Evolutionary conservation across 2,329 filamentous ascomycete species (phyloP).

Genomic region (Fusarium albidum): DNA sequence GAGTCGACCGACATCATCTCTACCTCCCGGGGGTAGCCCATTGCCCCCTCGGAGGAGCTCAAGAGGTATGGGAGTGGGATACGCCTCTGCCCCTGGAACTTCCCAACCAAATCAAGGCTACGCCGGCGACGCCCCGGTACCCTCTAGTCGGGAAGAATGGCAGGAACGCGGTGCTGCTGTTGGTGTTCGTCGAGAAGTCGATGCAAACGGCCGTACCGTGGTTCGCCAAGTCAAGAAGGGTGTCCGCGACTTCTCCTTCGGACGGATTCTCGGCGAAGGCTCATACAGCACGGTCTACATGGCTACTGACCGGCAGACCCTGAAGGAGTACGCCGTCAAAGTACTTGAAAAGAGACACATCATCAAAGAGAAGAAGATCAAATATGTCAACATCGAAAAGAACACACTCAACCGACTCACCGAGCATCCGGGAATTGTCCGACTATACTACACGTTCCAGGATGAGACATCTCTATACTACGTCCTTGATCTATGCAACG

Average conservation of each 20-base stretch:
- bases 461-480: conserved; percentile 97
- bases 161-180: conserved; percentile 94
- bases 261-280: conserved; percentile 88
- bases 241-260: conserved; percentile 96
- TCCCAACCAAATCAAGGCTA: conserved; percentile 40
- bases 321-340: conserved; percentile 98
- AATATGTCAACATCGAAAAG: conserved; percentile 99
- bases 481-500: conserved; percentile 90
- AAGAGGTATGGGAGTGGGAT: conserved; percentile 70
- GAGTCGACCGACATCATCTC: conserved; percentile 58
- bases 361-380: conserved; percentile 99
- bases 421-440: conserved; percentile 94
- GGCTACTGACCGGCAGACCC: conserved; percentile 89
- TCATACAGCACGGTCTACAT: conserved; percentile 97
- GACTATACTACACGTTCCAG: conserved; percentile 98
- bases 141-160: conserved; percentile 86
- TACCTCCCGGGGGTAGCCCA: conserved; percentile 61
- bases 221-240: conserved; percentile 93
- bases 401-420: conserved; percentile 96
- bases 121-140: conserved; percentile 52
- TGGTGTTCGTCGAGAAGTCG: conserved; percentile 81
- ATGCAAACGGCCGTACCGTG: conserved; percentile 83
- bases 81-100: conserved; percentile 46
- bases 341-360: conserved; percentile 98
- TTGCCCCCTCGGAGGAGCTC: conserved; percentile 81